Evolutionary conservation across 176 grass and related monocot genomes (phyloP).

Genomic region (Dendrocalamus sinicus): DNA sequence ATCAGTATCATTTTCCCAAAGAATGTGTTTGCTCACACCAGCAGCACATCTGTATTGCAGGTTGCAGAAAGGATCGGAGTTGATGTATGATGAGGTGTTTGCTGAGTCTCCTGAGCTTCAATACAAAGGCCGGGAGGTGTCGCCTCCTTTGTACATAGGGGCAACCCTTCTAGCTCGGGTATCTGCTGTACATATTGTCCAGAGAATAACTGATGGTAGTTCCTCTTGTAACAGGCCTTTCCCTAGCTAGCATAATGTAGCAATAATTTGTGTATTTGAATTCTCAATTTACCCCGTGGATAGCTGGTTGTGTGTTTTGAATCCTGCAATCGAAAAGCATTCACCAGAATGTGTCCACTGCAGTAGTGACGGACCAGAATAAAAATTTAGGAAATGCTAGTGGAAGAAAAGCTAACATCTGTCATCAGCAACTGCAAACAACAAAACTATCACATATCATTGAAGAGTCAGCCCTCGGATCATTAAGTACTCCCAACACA

Average conservation of each 20-base stretch:
- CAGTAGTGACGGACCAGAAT: background rate
- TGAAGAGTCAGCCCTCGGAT: too few relatives aligned
- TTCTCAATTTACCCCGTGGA: background rate
- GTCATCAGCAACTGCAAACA: too few relatives aligned
- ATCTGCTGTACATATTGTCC: slow-evolving; percentile 51
- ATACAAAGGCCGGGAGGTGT: slow-evolving; percentile 9
- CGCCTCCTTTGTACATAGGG: slow-evolving; percentile 31
- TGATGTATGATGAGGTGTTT: slow-evolving; percentile 10
- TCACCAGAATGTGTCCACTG: background rate
- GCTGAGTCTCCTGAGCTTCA: slow-evolving; percentile 8
- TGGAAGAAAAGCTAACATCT: too few relatives aligned
- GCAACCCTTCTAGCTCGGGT: slow-evolving; percentile 36
- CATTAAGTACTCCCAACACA: too few relatives aligned
- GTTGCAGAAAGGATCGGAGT: slow-evolving; percentile 63
- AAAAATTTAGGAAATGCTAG: too few relatives aligned
- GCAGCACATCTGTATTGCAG: slow-evolving; percentile 20
- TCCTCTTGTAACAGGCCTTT: slow-evolving; percentile 7
- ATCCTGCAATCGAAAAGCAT: background rate
- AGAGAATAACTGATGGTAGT: slow-evolving; percentile 12
- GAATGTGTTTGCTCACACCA: background rate
- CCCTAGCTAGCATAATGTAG: background rate
- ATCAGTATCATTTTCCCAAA: background rate
- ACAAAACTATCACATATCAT: too few relatives aligned
- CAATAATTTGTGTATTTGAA: background rate
- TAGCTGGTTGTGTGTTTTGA: background rate